phyloP scores from a whole-genome alignment of 75 land plant genomes.

The Larix kaempferi region DNA sequence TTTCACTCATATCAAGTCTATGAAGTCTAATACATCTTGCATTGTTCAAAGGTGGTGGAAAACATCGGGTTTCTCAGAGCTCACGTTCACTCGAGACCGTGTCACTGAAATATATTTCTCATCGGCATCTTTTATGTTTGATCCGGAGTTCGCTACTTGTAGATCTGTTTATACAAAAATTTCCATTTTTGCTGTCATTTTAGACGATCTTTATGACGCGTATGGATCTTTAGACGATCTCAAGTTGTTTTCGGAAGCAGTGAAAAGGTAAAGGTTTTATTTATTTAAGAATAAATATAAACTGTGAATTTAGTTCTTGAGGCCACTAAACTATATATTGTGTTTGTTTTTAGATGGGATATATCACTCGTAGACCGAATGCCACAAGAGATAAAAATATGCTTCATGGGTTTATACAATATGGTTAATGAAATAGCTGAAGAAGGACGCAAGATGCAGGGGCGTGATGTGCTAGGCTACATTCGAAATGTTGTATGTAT shows the following conservation, averaged over 20 bases:
- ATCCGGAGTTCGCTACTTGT: constrained; percentile 28
- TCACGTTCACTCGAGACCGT: constrained; percentile 28
- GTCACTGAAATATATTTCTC: constrained; percentile 9
- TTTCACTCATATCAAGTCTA: background rate
- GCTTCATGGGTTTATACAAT: constrained; percentile 26
- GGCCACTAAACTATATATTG: background rate
- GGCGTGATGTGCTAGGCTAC: constrained; percentile 6
- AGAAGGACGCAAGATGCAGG: constrained; percentile 16
- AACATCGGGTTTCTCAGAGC: constrained; percentile 25
- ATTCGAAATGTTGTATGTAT: background rate
- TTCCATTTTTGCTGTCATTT: constrained; percentile 11
- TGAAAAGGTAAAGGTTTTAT: background rate
- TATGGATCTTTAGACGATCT: constrained; percentile 28
- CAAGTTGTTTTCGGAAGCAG: constrained; percentile 23
- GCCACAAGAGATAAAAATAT: constrained; percentile 26
- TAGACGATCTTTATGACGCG: constrained; percentile 40
- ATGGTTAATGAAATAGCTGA: constrained; percentile 27
- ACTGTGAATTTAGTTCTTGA: background rate
- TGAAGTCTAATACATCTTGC: background rate
- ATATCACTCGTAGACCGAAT: constrained; percentile 7
- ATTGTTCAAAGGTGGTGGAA: constrained; percentile 52
- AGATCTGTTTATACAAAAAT: constrained; percentile 37
- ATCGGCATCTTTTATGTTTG: constrained; percentile 19
- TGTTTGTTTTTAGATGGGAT: constrained; percentile 33
- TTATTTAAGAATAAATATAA: background rate